Evolutionary conservation across 1,139 yeast genomes (phyloP).

Genomic region (Yamadazyma dushanensis): DNA sequence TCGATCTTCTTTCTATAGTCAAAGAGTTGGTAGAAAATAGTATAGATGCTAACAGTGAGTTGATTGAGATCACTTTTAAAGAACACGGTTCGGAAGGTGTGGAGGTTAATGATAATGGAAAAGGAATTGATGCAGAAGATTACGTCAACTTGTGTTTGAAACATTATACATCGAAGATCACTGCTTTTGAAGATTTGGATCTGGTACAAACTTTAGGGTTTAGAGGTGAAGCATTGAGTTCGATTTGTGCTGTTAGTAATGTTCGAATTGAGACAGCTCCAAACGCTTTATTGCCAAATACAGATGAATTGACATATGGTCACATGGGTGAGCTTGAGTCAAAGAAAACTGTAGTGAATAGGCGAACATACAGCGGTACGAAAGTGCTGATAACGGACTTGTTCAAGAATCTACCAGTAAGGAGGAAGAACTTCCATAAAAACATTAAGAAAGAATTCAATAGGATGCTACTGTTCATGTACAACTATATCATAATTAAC

Average conservation of each 20-base stretch:
- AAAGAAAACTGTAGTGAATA: constrained; percentile 46
- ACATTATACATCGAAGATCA: constrained; percentile 80
- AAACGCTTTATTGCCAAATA: constrained; percentile 51
- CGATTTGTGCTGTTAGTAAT: constrained; percentile 65
- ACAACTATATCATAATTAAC: constrained; percentile 65
- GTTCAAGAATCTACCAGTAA: constrained; percentile 69
- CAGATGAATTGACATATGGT: constrained; percentile 53
- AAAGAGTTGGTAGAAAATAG: constrained; percentile 89
- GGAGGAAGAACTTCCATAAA: constrained; percentile 68
- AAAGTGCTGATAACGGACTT: constrained; percentile 50
- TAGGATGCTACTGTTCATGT: constrained; percentile 61
- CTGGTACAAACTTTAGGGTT: constrained; percentile 66
- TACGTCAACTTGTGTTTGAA: constrained; percentile 63
- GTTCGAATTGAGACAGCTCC: constrained; percentile 59
- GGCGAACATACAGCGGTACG: constrained; percentile 51
- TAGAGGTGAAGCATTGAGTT: constrained; percentile 83
- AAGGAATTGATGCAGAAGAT: constrained; percentile 64
- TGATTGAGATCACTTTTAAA: constrained; percentile 63
- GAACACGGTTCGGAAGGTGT: constrained; percentile 77
- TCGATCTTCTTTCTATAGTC: constrained; percentile 71
- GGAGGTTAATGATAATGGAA: constrained; percentile 74
- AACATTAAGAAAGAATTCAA: constrained; percentile 71
- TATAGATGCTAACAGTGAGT: constrained; percentile 71
- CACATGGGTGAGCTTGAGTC: constrained; percentile 48
- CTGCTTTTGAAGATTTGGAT: constrained; percentile 55